Base-by-base conservation (phyloP, 2,329 filamentous ascomycete species). In the Exophiala mesophila region DNA sequence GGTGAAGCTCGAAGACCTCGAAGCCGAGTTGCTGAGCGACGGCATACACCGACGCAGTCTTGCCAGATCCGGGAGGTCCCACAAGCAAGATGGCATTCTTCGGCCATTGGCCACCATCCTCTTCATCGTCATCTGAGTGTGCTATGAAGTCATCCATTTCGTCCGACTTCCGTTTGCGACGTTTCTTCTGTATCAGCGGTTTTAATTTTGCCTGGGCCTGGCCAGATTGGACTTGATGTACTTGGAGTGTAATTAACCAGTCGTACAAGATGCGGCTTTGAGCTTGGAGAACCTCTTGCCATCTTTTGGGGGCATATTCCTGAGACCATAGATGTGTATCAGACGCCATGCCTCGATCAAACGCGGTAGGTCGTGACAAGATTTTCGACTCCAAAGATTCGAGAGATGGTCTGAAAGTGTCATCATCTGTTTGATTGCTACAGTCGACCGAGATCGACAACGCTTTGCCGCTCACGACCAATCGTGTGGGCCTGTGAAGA, bases 1-100 rank as follows among this genome's bases (percentile, higher is more conserved):
- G 70, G 57, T 94, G 94, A 59, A 98, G 88, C 63, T 98, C 92
- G 54, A 98, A 98, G 1, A 98, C 77, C 57, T 95, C 89, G 58
- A 94, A 97, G 1, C 78, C 88, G 12, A 97, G 73, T 64, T 98
- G 90, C 57, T 86, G 90, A 3, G 92, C 90, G 30, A 89, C 84
- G 3, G 92, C 92, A 62, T 94, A 89, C 0, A 96, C 84, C 1
- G 88, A 81, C 4, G 94, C 89, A 9, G 89, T 94, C 67, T 98
- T 98, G 2, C 92, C 94, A 59, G 84, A 90, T 0, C 92, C 92
- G 53, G 85, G 75, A 2, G 90, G 88, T 0, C 92, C 92, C 57
- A 88, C 96, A 21, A 98, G 72, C 5, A 98, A 69, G n/a, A 96
- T 77, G 0, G 83, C 78, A 63, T 96, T 96, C 63, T 67, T 48